Percentiles rank a stretch among this genome's conserved stretches.
These are phyloP conservation scores for Rubia yunnanensis DNA, from an alignment of 257 asterid species.

Conservation along the genomic window DNA sequence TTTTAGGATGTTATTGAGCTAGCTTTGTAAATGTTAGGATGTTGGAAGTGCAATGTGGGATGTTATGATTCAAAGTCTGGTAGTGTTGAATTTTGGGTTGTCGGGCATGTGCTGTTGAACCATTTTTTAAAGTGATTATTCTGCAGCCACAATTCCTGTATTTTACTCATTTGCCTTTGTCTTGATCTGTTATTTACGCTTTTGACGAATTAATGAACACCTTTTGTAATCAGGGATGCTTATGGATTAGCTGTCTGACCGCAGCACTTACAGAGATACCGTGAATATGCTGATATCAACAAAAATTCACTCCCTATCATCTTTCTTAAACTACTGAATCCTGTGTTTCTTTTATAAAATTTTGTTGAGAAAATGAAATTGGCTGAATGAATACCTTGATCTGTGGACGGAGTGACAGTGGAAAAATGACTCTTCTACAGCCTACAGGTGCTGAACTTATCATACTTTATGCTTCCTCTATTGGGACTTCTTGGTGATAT, in stretches of 20 bases:
- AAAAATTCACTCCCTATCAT: conserved; percentile 35
- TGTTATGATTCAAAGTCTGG: conserved; percentile 21
- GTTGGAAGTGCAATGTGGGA: conserved; percentile 13
- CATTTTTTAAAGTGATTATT: background rate
- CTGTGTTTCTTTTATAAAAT: background rate
- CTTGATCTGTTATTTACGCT: background rate
- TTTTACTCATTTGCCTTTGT: background rate
- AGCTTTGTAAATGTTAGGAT: background rate
- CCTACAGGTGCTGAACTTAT: too few relatives aligned
- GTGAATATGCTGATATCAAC: conserved; percentile 81
- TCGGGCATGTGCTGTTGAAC: background rate
- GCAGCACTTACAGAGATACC: conserved; percentile 84
- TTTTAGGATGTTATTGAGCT: too few relatives aligned
- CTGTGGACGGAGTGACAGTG: too few relatives aligned
- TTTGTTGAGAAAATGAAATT: background rate
- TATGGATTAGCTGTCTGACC: conserved; percentile 95
- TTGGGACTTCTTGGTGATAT: too few relatives aligned
- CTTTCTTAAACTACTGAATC: background rate
- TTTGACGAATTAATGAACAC: conserved; percentile 11
- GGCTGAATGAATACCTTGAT: too few relatives aligned
- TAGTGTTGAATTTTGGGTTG: background rate
- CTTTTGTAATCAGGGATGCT: conserved; percentile 64
- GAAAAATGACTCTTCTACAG: too few relatives aligned
- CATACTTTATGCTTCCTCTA: too few relatives aligned
- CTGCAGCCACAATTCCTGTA: background rate